Evolutionary conservation across 2,329 filamentous ascomycete genomes (phyloP).

Genomic region (Periconia digitata): DNA sequence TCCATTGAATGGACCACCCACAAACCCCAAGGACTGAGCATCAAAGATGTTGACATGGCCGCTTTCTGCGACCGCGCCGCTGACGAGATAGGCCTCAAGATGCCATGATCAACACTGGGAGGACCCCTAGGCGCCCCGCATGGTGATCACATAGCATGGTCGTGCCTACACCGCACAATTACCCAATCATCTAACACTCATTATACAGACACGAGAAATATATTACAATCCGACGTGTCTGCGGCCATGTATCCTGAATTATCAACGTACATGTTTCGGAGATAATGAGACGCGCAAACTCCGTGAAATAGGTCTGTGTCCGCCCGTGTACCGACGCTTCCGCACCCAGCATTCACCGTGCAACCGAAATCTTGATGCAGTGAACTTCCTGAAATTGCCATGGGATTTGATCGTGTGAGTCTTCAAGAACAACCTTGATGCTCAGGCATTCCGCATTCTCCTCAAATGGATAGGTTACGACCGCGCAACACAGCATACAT

Average conservation of each 20-base stretch:
- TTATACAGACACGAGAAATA: neutral
- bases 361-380: neutral
- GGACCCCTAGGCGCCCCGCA: neutral
- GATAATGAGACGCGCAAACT: neutral
- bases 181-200: neutral
- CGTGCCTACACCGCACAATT: no score
- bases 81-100: constrained; percentile 28
- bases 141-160: neutral
- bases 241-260: neutral
- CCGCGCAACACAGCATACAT: neutral
- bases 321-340: neutral
- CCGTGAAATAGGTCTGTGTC: neutral
- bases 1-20: constrained; percentile 42
- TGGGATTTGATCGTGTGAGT: no score
- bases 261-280: neutral
- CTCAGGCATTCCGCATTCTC: neutral
- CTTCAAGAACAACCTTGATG: no score
- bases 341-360: neutral
- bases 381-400: no score
- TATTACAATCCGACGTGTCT: neutral
- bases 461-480: neutral
- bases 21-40: constrained; percentile 34
- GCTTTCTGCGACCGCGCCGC: constrained; percentile 38
- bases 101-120: neutral
- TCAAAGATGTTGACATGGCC: constrained; percentile 41